Evolutionary conservation across 148 eudicot genomes (phyloP), one percentile per base, ranked within the genome.

Genomic region (Pharnaceum exiguum): DNA sequence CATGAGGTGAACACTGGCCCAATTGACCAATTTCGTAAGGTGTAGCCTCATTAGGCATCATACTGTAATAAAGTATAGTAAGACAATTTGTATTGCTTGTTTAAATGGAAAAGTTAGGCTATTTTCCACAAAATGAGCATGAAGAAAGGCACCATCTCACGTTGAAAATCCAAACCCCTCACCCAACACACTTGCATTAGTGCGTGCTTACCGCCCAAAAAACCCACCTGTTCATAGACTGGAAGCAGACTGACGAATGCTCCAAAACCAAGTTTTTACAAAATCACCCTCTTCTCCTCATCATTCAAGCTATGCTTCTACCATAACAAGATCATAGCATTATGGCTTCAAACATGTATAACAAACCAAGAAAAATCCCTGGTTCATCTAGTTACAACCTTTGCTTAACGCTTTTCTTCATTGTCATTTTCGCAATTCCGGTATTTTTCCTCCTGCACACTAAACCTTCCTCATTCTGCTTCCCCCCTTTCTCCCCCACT

Each of bases 371-470:
- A 43, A 81, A 76, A 64, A 57, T 84, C 3, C 60, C 39, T 29
- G 2, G 44, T 49, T 37, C 79, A 37, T 65, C 70, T 23, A 65
- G 69, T 18, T 77, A 78, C 57, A 79, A 62, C 35, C 87, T 87
- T 38, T 63, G 79, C 59, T 75, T 85, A 28, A 73, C 80, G 9
- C 85, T 87, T 19, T 84, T 79, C 56, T 79, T 81, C 66, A 59
- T 74, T 5, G 76, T 82, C 44, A 62, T 87, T 48, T 84, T 87
- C 66, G 69, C 89, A 17, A 69, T 83, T 51, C 82, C 89, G 5
- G 68, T 80, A 25, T 73, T 86, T 47, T 80, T 85, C 28, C 78
- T 88, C 39, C 77, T 88, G 54, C 86, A 73, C 66, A 71, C 75
- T 51, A 80, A 70, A 36, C 56, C 79, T 23, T 28, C 77, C 27